A percentile compares a stretch with the other conserved stretches of the same genome.
phyloP scores from a whole-genome alignment of 192 early-diverging fungal species.

The Haplosporangium gracile region DNA sequence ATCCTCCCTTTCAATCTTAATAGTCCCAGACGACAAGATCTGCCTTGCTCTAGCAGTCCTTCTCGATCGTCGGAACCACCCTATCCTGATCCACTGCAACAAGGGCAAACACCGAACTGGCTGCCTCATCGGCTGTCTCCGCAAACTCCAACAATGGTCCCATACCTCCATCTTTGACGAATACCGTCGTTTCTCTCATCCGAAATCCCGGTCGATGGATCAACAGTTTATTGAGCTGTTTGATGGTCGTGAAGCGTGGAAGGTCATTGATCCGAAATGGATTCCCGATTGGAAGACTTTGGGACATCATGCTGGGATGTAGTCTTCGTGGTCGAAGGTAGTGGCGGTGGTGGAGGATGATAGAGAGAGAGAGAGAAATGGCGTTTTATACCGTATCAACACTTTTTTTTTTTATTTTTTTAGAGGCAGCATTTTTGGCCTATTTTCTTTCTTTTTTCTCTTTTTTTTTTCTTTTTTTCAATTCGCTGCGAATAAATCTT shows the following conservation, averaged over 20 bases:
- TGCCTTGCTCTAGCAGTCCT: constrained; percentile 68
- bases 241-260: constrained; percentile 77
- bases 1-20: neutral
- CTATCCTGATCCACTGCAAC: constrained; percentile 96
- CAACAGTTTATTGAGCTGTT: constrained; percentile 91
- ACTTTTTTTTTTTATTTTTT: too few species aligned
- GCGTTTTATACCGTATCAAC: too few species aligned
- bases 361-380: too few species aligned
- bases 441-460: neutral
- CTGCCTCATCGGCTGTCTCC: constrained; percentile 93
- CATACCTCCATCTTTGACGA: constrained; percentile 98
- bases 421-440: too few species aligned
- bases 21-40: constrained; percentile 74
- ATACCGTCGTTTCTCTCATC: constrained; percentile 91
- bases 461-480: neutral
- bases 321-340: neutral
- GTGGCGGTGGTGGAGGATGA: too few species aligned
- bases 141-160: constrained; percentile 96
- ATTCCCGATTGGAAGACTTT: constrained; percentile 80
- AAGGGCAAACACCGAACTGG: constrained; percentile 99
- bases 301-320: constrained; percentile 37
- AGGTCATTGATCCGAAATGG: constrained; percentile 66
- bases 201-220: constrained; percentile 87
- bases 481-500: neutral
- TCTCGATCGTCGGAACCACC: constrained; percentile 80